Evolutionary conservation across 768 basidiomycete species (phyloP), one percentile per base, ranked within the genome.

Genomic region (Chalciporus sphaerocephalus): DNA sequence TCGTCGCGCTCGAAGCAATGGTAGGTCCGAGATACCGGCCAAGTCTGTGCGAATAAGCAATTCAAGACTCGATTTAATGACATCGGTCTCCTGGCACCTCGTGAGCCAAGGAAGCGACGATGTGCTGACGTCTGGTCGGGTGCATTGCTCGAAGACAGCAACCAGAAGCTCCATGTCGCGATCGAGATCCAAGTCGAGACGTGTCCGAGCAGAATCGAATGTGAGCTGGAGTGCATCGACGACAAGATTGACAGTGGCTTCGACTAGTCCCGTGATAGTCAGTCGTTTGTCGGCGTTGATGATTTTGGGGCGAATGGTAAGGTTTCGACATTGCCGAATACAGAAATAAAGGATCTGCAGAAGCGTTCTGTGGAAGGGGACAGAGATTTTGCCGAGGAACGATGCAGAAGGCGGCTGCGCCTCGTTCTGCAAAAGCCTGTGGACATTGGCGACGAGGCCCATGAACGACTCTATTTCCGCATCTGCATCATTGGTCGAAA

Each of bases 321-420:
- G 53, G 41, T 68, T 73, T 35, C 83, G 73, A 39, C 78, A 74
- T 46, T 87, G 83, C 34, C 78, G 79, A 12, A 80, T 66, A 49
- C 83, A 87, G 68, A 87, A 90, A 66, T 85, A 93, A 37, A 88
- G 66, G 46, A 91, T 79, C 55, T 92, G 85, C 21, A 97, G 71
- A 42, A 94, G 75, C 1, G 78, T 75, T 35, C 80, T 81, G 60
- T 97, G 93, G 72, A 92, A 92, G 1, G 83, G 79, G 15, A 78
- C 72, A 0, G 83, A 71, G 6, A 80, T 56, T 20, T 74, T 68
- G 5, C 84, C 79, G 6, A 90, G 75, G 58, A 95, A 75, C 1
- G 92, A 92, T 35, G 74, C 71, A 1, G 81, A 68, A 1, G 91
- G 87, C 0, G 85, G 74, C 57, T 91, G 92, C 1, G 80, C 71